These are phyloP conservation scores for Thelonectria olida DNA, from an alignment of 2,329 filamentous ascomycete species.

Conservation along the genomic window DNA sequence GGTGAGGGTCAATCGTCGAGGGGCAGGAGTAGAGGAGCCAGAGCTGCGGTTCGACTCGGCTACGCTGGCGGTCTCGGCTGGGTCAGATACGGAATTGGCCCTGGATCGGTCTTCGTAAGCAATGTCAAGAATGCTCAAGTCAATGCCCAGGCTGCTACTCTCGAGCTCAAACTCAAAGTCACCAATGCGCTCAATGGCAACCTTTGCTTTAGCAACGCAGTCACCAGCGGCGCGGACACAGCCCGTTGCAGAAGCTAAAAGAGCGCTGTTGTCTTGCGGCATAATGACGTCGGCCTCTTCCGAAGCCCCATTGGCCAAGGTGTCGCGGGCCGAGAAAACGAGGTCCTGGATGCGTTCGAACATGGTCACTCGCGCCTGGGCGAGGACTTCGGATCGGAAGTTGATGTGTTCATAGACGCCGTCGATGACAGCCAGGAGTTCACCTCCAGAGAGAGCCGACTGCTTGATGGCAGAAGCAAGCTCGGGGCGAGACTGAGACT, in stretches of 20 bases:
- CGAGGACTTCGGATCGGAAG: conserved; percentile 71
- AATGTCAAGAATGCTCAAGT: conserved; percentile 60
- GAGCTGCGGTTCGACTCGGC: conserved; percentile 50
- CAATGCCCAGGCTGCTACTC: conserved; percentile 62
- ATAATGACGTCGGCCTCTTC: conserved; percentile 82
- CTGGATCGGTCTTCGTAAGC: conserved; percentile 45
- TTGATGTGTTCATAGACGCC: conserved; percentile 82
- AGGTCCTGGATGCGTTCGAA: conserved; percentile 82
- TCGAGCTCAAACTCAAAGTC: conserved; percentile 90
- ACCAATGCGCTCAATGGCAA: conserved; percentile 86
- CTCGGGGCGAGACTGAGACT: conserved; percentile 89
- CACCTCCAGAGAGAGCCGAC: conserved; percentile 82
- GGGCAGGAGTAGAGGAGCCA: conserved; percentile 48
- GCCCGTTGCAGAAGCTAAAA: conserved; percentile 82
- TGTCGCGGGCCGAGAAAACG: conserved; percentile 81
- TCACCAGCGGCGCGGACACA: conserved; percentile 93
- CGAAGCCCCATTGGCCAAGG: conserved; percentile 74
- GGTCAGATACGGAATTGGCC: conserved; percentile 45
- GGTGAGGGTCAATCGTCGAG: conserved; percentile 51
- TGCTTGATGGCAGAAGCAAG: conserved; percentile 84
- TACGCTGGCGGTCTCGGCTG: conserved; percentile 50
- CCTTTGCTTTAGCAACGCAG: conserved; percentile 86
- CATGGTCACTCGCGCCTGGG: conserved; percentile 77
- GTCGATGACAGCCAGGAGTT: conserved; percentile 82
- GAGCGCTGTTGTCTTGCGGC: conserved; percentile 78